These are phyloP conservation scores for Barnettozyma botsteinii DNA, from an alignment of 805 yeast genomes.

Conservation along the genomic window DNA sequence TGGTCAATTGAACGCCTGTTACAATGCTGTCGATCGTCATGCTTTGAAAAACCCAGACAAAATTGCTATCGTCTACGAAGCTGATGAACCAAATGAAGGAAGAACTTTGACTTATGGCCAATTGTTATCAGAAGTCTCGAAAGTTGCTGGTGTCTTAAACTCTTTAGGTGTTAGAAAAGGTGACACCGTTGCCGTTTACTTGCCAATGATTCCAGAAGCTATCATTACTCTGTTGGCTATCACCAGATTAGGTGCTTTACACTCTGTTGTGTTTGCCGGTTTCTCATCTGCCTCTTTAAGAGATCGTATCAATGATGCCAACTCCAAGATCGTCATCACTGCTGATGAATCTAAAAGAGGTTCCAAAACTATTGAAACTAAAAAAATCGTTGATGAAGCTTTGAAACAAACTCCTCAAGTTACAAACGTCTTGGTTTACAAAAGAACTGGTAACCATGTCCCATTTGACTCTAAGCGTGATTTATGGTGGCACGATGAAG, in stretches of 20 bases:
- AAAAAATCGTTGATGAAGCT: constrained; percentile 80
- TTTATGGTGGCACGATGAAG: constrained; percentile 72
- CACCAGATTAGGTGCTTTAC: constrained; percentile 76
- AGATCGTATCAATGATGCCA: constrained; percentile 84
- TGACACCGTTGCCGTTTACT: constrained; percentile 79
- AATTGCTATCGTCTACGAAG: constrained; percentile 73
- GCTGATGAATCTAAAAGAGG: constrained; percentile 82
- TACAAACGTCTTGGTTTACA: constrained; percentile 62
- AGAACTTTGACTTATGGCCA: constrained; percentile 62
- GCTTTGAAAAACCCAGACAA: constrained; percentile 67
- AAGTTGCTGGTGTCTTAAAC: constrained; percentile 63
- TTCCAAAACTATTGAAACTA: constrained; percentile 74
- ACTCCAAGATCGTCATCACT: constrained; percentile 67
- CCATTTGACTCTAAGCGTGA: constrained; percentile 53
- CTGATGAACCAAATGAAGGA: constrained; percentile 69
- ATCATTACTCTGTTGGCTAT: constrained; percentile 71
- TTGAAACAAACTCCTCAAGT: constrained; percentile 61
- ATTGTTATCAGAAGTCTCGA: constrained; percentile 62
- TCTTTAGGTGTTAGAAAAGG: constrained; percentile 70
- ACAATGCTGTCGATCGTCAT: constrained; percentile 79
- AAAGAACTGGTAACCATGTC: constrained; percentile 61
- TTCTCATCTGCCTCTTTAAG: constrained; percentile 85
- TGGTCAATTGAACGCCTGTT: constrained; percentile 75
- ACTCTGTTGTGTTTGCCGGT: constrained; percentile 83
- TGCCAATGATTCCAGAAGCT: constrained; percentile 86